A percentile compares a stretch with the other conserved stretches of the same genome.
phyloP scores from a whole-genome alignment of 495 filamentous ascomycete genomes.

The Daldinia loculata region DNA sequence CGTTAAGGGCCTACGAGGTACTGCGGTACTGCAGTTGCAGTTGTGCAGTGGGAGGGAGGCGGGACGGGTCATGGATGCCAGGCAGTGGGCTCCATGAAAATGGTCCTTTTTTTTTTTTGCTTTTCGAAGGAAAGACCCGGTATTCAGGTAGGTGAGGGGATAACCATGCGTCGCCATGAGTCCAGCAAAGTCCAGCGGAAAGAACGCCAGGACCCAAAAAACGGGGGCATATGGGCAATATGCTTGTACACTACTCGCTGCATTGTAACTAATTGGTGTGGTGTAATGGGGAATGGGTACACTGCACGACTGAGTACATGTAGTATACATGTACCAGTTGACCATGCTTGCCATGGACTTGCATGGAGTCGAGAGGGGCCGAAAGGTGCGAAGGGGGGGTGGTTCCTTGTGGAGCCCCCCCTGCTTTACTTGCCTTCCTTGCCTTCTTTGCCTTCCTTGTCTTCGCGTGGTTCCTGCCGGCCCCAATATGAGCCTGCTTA shows the following conservation, averaged over 20 bases:
- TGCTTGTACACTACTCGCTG: slow-evolving; percentile 12
- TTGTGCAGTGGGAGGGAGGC: slow-evolving; percentile 20
- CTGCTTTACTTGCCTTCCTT: slow-evolving; percentile 9
- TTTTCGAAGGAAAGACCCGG: slow-evolving; percentile 33
- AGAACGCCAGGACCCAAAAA: slow-evolving; percentile 27
- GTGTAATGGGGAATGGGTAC: slow-evolving; percentile 1
- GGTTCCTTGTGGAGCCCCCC: slow-evolving; percentile 13
- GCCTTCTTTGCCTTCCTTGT: slow-evolving; percentile 26
- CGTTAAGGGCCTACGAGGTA: slow-evolving; percentile 32
- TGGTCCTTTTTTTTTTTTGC: slow-evolving; percentile 26
- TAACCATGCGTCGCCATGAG: slow-evolving; percentile 36
- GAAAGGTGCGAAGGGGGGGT: slow-evolving; percentile 10
- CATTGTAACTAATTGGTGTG: not conserved
- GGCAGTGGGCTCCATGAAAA: slow-evolving; percentile 26
- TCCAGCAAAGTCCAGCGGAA: slow-evolving; percentile 12
- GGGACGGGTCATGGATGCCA: slow-evolving; percentile 12
- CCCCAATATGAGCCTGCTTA: slow-evolving; percentile 23
- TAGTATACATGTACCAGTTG: not conserved
- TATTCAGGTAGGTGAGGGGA: slow-evolving; percentile 44
- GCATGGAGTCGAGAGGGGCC: slow-evolving; percentile 28
- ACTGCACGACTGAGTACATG: not conserved
- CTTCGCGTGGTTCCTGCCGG: slow-evolving; percentile 37
- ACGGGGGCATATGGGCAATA: slow-evolving; percentile 17
- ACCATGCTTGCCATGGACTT: not conserved
- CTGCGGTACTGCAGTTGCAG: slow-evolving; percentile 15